Evolutionary conservation across 2,329 filamentous ascomycete genomes (phyloP), one percentile per base, ranked within the genome.

Genomic region (Trichoderma sp.): DNA sequence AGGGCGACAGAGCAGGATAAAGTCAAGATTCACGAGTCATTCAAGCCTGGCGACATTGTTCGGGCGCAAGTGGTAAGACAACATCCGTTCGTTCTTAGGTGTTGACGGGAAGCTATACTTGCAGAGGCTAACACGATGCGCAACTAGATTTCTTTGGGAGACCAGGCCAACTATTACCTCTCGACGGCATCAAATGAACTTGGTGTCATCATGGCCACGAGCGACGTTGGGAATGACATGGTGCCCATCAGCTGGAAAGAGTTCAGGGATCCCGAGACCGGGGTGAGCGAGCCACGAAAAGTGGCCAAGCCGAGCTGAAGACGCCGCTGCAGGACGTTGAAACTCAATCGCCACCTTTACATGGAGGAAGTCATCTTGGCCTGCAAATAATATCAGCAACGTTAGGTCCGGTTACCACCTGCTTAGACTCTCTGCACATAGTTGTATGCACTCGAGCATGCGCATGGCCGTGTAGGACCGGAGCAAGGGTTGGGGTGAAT

Each of bases 151-250:
- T 95, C 92, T 8, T 81, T 98, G 15, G 95, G 95, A 42, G 95
- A 99, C 77, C 94, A 98, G 81, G 89, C 91, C 60, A 97, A 92
- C 74, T 99, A 98, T 78, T 99, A 97, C 78, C 85, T 97, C n/a
- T 92, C 90, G 29, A 99, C 95, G 1, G 93, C 93, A 32, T 88
- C 88, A 72, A 98, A 99, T 79, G 92, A 97, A 77, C 84, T 97
- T 48, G 95, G 95, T 2, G 94, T 98, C 68, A 92, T 99, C 45
- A 92, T 98, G 89, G 95, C 94, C 10, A 90, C 87, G 73, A 96
- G 93, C 76, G 93, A 97, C 77, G 87, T 86, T 2, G 94, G 94
- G 1, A 94, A 96, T 79, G 87, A 91, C 73, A 97, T 98, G 93
- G 91, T 91, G 74, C 94, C 95, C 2, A 87, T 97, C 66, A 96